Percentiles rank a stretch among this genome's conserved stretches.
Conservation (phyloP, 2,329 filamentous ascomycete genomes). For the Colletotrichum trifolii region DNA sequence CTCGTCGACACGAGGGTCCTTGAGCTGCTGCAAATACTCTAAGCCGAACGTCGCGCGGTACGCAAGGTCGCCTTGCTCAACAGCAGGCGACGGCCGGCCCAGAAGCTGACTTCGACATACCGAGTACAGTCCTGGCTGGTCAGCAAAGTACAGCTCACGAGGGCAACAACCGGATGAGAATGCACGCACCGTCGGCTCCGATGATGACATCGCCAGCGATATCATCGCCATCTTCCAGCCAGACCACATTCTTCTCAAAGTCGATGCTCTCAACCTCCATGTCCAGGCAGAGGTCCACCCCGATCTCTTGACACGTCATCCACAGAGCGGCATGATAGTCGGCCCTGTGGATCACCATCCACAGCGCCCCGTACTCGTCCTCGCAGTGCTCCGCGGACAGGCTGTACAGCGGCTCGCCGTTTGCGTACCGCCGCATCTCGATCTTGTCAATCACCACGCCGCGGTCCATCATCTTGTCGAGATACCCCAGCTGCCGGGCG, state of each 20-base stretch:
- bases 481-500: conserved; percentile 25
- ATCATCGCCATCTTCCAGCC: conserved; percentile 30
- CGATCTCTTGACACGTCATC: conserved; percentile 12
- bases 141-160: neutral
- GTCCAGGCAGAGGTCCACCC: conserved; percentile 16
- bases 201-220: conserved; percentile 21
- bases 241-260: conserved; percentile 6
- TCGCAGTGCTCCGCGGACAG: neutral
- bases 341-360: conserved; percentile 27
- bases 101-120: conserved; percentile 23
- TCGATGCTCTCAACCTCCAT: conserved; percentile 29
- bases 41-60: conserved; percentile 10
- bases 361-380: conserved; percentile 15
- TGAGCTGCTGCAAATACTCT: conserved; percentile 16
- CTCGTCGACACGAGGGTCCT: conserved; percentile 3
- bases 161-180: neutral
- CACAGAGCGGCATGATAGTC: conserved; percentile 25
- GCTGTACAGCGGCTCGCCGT: conserved; percentile 8
- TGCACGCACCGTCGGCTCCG: conserved; percentile 26
- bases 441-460: conserved; percentile 3
- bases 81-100: conserved; percentile 2
- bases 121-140: conserved; percentile 18
- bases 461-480: conserved; percentile 7
- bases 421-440: conserved; percentile 16
- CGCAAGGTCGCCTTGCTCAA: conserved; percentile 12